A percentile compares a stretch with the other conserved stretches of the same genome.
Evolutionary conservation across 208 protist species (phyloP).

Genomic region (Acanthamoeba lenticulata): DNA sequence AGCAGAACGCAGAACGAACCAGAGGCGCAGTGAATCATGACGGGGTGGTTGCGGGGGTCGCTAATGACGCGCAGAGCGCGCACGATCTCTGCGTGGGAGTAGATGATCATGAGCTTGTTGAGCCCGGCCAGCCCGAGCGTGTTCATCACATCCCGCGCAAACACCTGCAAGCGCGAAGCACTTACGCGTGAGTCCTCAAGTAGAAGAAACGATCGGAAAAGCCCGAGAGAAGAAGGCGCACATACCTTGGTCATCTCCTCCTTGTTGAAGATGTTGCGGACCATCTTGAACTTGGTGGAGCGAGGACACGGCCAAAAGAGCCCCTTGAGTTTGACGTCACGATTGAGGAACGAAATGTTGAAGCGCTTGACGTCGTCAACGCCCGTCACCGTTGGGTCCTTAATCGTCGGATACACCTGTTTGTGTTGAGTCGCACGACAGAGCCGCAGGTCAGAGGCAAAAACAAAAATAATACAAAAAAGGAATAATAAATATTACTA

Average conservation of each 20-base stretch:
- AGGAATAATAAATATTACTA: neutral
- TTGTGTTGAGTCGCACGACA: neutral
- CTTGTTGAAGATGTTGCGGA: slow-evolving; percentile 24
- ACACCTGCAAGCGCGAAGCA: neutral
- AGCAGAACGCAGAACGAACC: neutral
- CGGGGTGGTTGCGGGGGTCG: slow-evolving; percentile 27
- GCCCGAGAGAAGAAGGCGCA: neutral
- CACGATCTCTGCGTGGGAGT: neutral
- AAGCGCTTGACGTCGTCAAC: neutral
- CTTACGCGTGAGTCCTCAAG: neutral
- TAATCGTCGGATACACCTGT: slow-evolving; percentile 46
- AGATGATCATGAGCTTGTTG: slow-evolving; percentile 61
- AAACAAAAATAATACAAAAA: neutral
- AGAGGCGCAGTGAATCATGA: slow-evolving; percentile 64
- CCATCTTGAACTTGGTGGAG: slow-evolving; percentile 41
- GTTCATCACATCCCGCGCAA: slow-evolving; percentile 51
- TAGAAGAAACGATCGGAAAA: neutral
- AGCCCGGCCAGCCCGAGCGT: slow-evolving; percentile 17
- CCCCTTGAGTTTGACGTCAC: slow-evolving; percentile 44
- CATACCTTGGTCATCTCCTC: slow-evolving; percentile 34
- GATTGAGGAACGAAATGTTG: slow-evolving; percentile 45
- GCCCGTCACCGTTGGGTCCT: slow-evolving; percentile 26
- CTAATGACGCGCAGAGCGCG: slow-evolving; percentile 8
- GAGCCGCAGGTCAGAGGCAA: neutral
- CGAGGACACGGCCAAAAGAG: slow-evolving; percentile 51